A percentile compares a stretch with the other conserved stretches of the same genome.
Conservation (phyloP, 2,329 filamentous ascomycete species). For the Colletotrichum sp. region DNA sequence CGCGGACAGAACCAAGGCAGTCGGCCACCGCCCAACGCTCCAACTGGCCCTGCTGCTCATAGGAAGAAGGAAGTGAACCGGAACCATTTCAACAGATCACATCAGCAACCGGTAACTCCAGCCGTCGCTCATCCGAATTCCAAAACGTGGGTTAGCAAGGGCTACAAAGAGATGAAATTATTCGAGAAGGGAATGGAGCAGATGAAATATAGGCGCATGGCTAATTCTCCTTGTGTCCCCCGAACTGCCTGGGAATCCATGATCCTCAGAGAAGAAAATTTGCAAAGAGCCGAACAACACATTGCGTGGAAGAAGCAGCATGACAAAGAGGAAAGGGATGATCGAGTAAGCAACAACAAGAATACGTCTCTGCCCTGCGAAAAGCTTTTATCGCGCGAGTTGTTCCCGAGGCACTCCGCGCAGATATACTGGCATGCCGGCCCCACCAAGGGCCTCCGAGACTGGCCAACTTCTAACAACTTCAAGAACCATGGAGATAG, state of each 20-base stretch:
- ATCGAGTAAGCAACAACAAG: background rate
- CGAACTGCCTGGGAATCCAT: background rate
- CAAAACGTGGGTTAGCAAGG: slow-evolving; percentile 43
- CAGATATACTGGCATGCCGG: background rate
- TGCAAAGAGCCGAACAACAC: background rate
- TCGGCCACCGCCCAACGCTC: slow-evolving; percentile 23
- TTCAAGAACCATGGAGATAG: background rate
- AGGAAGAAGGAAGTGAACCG: background rate
- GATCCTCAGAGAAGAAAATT: background rate
- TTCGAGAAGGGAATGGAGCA: slow-evolving; percentile 41
- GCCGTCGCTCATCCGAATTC: slow-evolving; percentile 41
- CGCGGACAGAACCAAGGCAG: background rate
- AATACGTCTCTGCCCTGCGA: background rate
- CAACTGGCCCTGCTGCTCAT: background rate
- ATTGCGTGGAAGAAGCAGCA: background rate
- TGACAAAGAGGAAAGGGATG: background rate
- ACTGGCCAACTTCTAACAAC: background rate
- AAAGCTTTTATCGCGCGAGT: background rate
- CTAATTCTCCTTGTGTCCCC: slow-evolving; percentile 42
- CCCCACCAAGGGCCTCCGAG: background rate
- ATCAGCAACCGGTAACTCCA: slow-evolving; percentile 22
- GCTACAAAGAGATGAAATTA: slow-evolving; percentile 30
- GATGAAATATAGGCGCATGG: slow-evolving; percentile 38
- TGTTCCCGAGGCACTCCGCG: background rate
- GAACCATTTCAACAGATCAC: background rate